Evolutionary conservation across 768 basidiomycete genomes (phyloP).

Genomic region (Naganishia kalamii): DNA sequence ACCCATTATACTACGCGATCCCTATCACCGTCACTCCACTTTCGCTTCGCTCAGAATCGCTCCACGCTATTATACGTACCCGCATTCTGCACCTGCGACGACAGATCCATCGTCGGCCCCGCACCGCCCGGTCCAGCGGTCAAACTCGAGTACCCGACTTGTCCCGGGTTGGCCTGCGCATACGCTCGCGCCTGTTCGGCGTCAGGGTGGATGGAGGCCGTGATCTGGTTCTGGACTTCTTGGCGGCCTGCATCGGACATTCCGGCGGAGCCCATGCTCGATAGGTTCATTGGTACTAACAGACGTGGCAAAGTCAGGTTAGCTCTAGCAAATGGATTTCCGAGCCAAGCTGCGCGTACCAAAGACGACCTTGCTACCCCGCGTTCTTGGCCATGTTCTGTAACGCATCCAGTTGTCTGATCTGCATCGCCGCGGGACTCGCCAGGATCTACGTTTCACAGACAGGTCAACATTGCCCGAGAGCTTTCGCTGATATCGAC

Average conservation of each 20-base stretch:
- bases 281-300: background rate
- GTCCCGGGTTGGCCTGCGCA: constrained; percentile 1
- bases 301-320: background rate
- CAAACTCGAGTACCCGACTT: background rate
- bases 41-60: background rate
- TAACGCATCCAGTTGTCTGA: constrained; percentile 89
- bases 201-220: constrained; percentile 5
- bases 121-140: background rate
- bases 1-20: too few species aligned
- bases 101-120: constrained; percentile 3
- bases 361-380: constrained; percentile 85
- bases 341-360: constrained; percentile 46
- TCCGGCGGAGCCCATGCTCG: background rate
- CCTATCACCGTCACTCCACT: too few species aligned
- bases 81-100: constrained; percentile 5
- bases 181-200: constrained; percentile 8
- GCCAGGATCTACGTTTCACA: constrained; percentile 49
- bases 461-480: background rate
- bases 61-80: constrained; percentile 8
- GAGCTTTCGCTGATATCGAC: constrained; percentile 52
- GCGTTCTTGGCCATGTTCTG: constrained; percentile 89
- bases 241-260: constrained; percentile 7
- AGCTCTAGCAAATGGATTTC: background rate
- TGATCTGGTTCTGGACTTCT: constrained; percentile 14
- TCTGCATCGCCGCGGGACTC: constrained; percentile 95